Evolutionary conservation across 345 rosid genomes (phyloP).

Genomic region (Excoecaria cochinchinensis): DNA sequence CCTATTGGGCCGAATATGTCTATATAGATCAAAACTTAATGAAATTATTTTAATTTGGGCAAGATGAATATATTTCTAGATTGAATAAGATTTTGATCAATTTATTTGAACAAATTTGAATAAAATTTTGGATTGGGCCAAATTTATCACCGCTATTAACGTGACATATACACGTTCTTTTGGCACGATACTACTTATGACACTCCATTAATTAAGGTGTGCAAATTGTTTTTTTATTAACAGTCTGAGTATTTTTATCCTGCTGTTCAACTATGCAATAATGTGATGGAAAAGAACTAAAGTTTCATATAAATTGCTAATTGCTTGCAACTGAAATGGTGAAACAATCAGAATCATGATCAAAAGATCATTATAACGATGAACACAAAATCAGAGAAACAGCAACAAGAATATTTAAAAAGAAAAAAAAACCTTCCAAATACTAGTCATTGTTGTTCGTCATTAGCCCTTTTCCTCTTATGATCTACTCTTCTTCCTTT

Average conservation of each 20-base stretch:
- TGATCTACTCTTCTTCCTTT: not conserved
- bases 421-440: not conserved
- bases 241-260: not conserved
- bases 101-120: too few species aligned
- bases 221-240: not conserved
- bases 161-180: too few species aligned
- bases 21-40: too few species aligned
- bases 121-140: too few species aligned
- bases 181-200: too few species aligned
- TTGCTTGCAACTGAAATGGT: not conserved
- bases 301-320: not conserved
- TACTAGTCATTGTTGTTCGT: not conserved
- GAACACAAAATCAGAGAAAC: not conserved
- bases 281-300: not conserved
- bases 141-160: too few species aligned
- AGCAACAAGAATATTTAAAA: not conserved
- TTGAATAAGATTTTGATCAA: too few species aligned
- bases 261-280: not conserved
- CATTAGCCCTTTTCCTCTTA: not conserved
- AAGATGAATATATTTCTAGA: too few species aligned
- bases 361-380: not conserved
- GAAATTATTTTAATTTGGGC: too few species aligned
- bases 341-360: too few species aligned
- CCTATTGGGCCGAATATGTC: too few species aligned
- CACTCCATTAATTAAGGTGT: too few species aligned